phyloP scores from a whole-genome alignment of 2,329 filamentous ascomycete species.

The Trichoderma atroviride region DNA sequence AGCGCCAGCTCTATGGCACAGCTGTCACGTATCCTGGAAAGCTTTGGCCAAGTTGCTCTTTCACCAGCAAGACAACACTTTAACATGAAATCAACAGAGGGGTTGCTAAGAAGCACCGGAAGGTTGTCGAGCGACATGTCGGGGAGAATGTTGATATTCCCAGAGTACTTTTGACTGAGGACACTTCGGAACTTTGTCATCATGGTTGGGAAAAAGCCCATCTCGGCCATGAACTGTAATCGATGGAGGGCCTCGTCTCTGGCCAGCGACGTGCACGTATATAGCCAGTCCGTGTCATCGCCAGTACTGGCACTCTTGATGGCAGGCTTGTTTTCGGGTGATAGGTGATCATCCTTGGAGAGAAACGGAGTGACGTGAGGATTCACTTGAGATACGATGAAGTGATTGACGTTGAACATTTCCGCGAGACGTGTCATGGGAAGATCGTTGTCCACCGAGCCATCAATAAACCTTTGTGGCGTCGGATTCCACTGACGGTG shows the following conservation, averaged over 20 bases:
- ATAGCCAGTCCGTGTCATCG: constrained; percentile 61
- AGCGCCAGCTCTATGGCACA: constrained; percentile 87
- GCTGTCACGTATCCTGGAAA: constrained; percentile 82
- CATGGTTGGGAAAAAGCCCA: constrained; percentile 78
- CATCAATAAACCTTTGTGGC: constrained; percentile 87
- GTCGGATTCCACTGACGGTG: constrained; percentile 83
- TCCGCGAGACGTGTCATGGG: constrained; percentile 88
- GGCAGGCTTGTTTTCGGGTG: constrained; percentile 40
- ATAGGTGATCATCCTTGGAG: constrained; percentile 67
- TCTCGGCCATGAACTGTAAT: constrained; percentile 76
- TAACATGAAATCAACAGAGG: constrained; percentile 83
- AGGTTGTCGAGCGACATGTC: constrained; percentile 75
- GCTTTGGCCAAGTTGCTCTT: constrained; percentile 86
- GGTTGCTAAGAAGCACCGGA: constrained; percentile 78
- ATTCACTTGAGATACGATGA: constrained; percentile 96
- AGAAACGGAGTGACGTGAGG: constrained; percentile 90
- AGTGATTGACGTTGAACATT: constrained; percentile 98
- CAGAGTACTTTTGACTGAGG: constrained; percentile 87
- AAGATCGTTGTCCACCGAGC: constrained; percentile 91
- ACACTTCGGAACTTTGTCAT: constrained; percentile 79
- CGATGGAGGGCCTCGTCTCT: constrained; percentile 80
- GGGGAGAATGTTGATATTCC: constrained; percentile 92
- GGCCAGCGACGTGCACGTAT: constrained; percentile 69
- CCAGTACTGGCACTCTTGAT: constrained; percentile 32
- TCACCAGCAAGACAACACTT: constrained; percentile 77